These are phyloP conservation scores for Talaromyces ruber DNA, from an alignment of 495 filamentous ascomycete species.

Conservation along the genomic window DNA sequence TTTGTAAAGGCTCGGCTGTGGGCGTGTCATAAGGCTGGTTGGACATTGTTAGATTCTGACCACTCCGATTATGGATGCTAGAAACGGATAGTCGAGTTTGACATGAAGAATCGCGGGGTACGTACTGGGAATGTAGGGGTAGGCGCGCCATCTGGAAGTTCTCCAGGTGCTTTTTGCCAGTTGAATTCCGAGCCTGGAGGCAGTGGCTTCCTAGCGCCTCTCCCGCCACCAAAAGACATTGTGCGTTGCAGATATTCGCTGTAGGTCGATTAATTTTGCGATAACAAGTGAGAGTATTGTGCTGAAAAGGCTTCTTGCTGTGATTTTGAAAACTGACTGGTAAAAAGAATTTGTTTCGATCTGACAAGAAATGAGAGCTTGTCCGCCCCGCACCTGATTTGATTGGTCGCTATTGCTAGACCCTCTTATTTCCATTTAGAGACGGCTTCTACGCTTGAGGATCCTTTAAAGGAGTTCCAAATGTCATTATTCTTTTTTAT, in stretches of 20 bases:
- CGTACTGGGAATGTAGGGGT: constrained; percentile 5
- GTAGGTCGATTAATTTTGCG: neutral
- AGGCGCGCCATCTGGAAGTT: constrained; percentile 3
- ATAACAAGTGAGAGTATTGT: neutral
- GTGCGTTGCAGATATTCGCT: neutral
- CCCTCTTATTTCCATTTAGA: neutral
- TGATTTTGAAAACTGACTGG: neutral
- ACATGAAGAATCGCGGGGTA: neutral
- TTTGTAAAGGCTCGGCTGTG: constrained; percentile 20
- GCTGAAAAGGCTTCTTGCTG: neutral
- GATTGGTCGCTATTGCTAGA: neutral
- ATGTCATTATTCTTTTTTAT: neutral
- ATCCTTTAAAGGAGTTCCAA: neutral
- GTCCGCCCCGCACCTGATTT: neutral
- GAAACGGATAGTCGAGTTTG: too few relatives aligned
- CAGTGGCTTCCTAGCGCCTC: constrained; percentile 2
- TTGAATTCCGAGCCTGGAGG: constrained; percentile 7
- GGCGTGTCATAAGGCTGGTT: constrained; percentile 31
- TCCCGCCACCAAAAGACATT: constrained; percentile 2
- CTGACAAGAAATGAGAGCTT: neutral
- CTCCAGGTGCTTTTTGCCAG: constrained; percentile 6
- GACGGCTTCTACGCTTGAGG: neutral
- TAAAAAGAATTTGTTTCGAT: neutral
- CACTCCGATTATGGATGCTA: neutral
- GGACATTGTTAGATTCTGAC: neutral